Evolutionary conservation across 768 basidiomycete species (phyloP).

Genomic region (Tricholoma saponaceum): DNA sequence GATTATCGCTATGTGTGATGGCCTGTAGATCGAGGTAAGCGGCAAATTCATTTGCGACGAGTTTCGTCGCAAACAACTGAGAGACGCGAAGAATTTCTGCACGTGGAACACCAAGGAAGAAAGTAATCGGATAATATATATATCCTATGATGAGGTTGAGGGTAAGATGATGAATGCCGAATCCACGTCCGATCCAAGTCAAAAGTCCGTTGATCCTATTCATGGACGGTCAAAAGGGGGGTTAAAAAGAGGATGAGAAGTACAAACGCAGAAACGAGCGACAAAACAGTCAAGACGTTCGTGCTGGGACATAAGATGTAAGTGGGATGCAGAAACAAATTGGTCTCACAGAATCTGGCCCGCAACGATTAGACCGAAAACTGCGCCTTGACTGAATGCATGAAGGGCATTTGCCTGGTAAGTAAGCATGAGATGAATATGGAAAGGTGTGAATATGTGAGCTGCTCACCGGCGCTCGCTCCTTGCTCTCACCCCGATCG

Average conservation of each 20-base stretch:
- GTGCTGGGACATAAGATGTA: constrained; percentile 37
- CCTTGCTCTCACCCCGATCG: constrained; percentile 66
- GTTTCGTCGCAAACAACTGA: constrained; percentile 79
- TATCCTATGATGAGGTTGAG: constrained; percentile 84
- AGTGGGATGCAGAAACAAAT: constrained; percentile 7
- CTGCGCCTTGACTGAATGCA: constrained; percentile 82
- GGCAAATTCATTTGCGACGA: constrained; percentile 84
- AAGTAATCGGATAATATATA: constrained; percentile 83
- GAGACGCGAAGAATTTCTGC: constrained; percentile 79
- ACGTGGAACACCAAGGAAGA: constrained; percentile 77
- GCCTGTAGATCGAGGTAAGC: constrained; percentile 63
- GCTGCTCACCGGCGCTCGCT: constrained; percentile 45
- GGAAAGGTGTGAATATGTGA: background rate
- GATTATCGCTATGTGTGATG: constrained; percentile 37
- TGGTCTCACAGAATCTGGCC: constrained; percentile 74
- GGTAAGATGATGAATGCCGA: constrained; percentile 78
- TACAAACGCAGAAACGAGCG: constrained; percentile 63
- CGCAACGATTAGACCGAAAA: constrained; percentile 82
- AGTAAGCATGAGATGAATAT: background rate
- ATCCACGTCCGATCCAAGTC: constrained; percentile 86
- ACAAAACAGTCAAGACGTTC: constrained; percentile 81
- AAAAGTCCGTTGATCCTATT: constrained; percentile 69
- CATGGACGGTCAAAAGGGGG: constrained; percentile 20
- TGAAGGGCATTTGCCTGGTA: constrained; percentile 73
- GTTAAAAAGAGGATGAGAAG: background rate